Evolutionary conservation across 176 grass and related monocot genomes (phyloP).

Genomic region (Bonia amplexicaulis): DNA sequence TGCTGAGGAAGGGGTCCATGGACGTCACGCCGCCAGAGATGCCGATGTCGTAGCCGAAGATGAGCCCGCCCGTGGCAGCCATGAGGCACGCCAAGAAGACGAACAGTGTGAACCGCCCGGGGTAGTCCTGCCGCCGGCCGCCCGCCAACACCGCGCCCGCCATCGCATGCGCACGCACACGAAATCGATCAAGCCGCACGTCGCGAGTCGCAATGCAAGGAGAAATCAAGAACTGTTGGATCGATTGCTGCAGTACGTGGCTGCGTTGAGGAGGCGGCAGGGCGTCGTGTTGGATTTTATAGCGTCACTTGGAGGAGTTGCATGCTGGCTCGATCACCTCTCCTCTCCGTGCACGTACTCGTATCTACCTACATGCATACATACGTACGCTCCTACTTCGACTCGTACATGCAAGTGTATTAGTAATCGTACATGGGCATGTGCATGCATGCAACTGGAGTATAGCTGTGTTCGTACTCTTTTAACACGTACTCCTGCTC

Average conservation of each 20-base stretch:
- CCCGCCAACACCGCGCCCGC: background rate
- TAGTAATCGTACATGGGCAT: too few relatives aligned
- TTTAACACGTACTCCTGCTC: too few relatives aligned
- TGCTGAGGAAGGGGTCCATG: constrained; percentile 56
- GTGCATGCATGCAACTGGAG: too few relatives aligned
- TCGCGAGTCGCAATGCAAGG: background rate
- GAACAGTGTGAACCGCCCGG: constrained; percentile 27
- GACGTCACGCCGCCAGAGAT: constrained; percentile 59
- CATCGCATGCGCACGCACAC: background rate
- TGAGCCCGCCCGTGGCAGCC: constrained; percentile 15
- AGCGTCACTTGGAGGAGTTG: too few relatives aligned
- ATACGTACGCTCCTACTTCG: too few relatives aligned
- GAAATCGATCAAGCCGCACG: background rate
- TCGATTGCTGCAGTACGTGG: background rate
- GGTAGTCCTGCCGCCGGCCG: constrained; percentile 19
- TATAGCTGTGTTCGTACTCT: too few relatives aligned
- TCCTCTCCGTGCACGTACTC: too few relatives aligned
- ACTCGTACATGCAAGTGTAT: too few relatives aligned
- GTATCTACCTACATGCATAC: too few relatives aligned
- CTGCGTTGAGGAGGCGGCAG: background rate
- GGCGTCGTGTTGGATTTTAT: too few relatives aligned
- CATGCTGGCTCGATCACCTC: too few relatives aligned
- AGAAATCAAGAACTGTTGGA: too few relatives aligned
- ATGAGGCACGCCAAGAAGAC: constrained; percentile 27
- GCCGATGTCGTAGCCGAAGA: constrained; percentile 51